Evolutionary conservation across 352 stramenopile genomes (phyloP).

Genomic region (Phytophthora agathidicida): DNA sequence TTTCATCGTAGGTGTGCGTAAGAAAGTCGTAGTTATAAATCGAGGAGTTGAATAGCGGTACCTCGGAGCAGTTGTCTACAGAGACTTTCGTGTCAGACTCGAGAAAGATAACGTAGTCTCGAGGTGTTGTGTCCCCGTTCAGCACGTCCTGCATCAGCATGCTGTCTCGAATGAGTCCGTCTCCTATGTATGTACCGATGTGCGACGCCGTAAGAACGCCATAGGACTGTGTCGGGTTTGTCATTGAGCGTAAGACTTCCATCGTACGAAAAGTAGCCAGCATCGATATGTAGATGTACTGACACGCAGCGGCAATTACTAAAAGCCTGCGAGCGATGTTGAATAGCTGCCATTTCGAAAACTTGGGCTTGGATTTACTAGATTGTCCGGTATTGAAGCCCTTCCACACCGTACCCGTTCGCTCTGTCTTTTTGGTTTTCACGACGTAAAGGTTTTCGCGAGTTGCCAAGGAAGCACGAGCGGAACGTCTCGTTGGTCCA

Average conservation of each 20-base stretch:
- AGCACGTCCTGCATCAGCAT: constrained; percentile 19
- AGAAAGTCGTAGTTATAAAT: constrained; percentile 46
- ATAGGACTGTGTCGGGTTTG: constrained; percentile 17
- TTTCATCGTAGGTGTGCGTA: constrained; percentile 26
- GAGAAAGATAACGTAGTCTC: constrained; percentile 21
- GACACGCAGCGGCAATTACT: constrained; percentile 22
- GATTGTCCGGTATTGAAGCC: neutral
- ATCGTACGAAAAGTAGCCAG: constrained; percentile 24
- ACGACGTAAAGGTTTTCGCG: constrained; percentile 15
- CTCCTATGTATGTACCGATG: constrained; percentile 38
- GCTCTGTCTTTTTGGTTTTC: neutral
- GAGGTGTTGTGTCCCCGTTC: constrained; percentile 28
- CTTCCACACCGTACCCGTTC: constrained; percentile 1
- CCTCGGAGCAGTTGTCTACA: constrained; percentile 4
- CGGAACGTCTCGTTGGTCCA: constrained; percentile 89
- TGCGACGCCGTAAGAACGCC: constrained; percentile 6
- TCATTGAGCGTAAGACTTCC: constrained; percentile 22
- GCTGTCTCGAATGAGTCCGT: constrained; percentile 27
- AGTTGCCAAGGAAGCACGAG: constrained; percentile 16
- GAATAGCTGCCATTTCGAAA: constrained; percentile 28
- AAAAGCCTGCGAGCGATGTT: constrained; percentile 28
- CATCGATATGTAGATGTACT: constrained; percentile 38
- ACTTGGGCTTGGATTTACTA: constrained; percentile 12
- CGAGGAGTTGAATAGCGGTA: constrained; percentile 1
- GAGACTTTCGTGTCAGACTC: constrained; percentile 14